Percentiles rank a stretch among this genome's conserved stretches.
phyloP scores from a whole-genome alignment of 1,284 basidiomycete species.

The Irpex sp. region DNA sequence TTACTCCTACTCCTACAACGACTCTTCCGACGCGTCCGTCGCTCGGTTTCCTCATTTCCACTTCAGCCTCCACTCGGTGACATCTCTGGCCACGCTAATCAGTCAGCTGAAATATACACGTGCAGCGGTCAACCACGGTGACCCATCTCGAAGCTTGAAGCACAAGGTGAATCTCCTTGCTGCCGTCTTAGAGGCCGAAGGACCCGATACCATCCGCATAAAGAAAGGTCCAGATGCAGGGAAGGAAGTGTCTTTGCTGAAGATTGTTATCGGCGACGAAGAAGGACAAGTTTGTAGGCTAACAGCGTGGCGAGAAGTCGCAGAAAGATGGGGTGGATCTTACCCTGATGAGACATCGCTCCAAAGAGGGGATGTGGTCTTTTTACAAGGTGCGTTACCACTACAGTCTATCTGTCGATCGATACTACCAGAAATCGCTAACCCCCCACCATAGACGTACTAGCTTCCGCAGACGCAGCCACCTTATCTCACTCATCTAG shows the following conservation, averaged over 20 bases:
- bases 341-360: constrained; percentile 28
- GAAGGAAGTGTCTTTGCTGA: constrained; percentile 59
- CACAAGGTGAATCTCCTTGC: constrained; percentile 53
- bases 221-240: constrained; percentile 67
- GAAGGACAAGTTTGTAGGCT: constrained; percentile 62
- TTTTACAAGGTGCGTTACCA: constrained; percentile 56
- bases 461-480: constrained; percentile 32
- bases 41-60: constrained; percentile 63
- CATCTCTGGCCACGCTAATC: constrained; percentile 39
- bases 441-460: constrained; percentile 2
- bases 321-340: constrained; percentile 58
- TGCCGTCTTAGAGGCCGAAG: constrained; percentile 69
- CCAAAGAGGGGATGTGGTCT: constrained; percentile 68
- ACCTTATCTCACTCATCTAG: constrained; percentile 22
- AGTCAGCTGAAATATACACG: constrained; percentile 2
- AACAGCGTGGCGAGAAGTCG: constrained; percentile 71
- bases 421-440: neutral
- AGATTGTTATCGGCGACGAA: constrained; percentile 67
- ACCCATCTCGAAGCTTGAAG: constrained; percentile 19
- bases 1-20: constrained; percentile 48
- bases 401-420: neutral
- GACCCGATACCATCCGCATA: constrained; percentile 59
- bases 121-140: constrained; percentile 4
- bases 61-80: constrained; percentile 56
- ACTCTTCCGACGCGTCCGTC: constrained; percentile 42